Evolutionary conservation across 371 early-diverging fungal species (phyloP).

Genomic region (Rhizopus stolonifer): DNA sequence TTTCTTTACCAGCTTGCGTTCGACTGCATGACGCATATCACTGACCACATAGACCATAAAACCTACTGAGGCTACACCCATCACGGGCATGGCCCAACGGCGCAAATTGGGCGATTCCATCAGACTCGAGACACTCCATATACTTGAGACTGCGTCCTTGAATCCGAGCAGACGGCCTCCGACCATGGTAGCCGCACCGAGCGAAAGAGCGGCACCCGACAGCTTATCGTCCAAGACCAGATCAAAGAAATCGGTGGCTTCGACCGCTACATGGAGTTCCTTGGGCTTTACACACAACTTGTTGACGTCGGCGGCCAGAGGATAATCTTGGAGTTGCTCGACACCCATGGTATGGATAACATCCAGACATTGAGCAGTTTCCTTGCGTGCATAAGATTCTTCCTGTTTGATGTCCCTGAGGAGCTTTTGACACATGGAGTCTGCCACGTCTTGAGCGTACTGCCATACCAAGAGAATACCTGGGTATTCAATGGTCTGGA

Average conservation of each 20-base stretch:
- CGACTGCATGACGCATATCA: conserved; percentile 81
- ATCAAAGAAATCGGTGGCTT: conserved; percentile 69
- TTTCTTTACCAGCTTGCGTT: conserved; percentile 77
- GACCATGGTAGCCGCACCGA: conserved; percentile 45
- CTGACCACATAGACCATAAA: conserved; percentile 75
- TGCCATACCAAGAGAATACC: conserved; percentile 82
- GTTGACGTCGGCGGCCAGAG: conserved; percentile 43
- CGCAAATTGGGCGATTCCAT: conserved; percentile 34
- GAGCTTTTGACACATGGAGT: conserved; percentile 64
- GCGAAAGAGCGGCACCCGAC: conserved; percentile 42
- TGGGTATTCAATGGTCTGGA: conserved; percentile 73
- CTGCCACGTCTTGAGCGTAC: conserved; percentile 78
- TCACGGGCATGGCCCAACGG: conserved; percentile 41
- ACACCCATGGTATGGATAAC: conserved; percentile 62
- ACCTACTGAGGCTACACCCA: conserved; percentile 67
- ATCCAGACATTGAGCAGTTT: conserved; percentile 58
- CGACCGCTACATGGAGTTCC: conserved; percentile 55
- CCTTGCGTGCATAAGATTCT: conserved; percentile 68
- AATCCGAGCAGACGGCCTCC: conserved; percentile 50
- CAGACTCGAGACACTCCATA: conserved; percentile 43
- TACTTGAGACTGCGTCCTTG: conserved; percentile 41
- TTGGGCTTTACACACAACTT: conserved; percentile 47
- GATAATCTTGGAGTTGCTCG: conserved; percentile 50
- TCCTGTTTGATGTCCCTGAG: conserved; percentile 63
- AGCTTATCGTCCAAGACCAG: conserved; percentile 58